Evolutionary conservation across 2,329 filamentous ascomycete species (phyloP).

Genomic region (Neopestalotiopsis rosae): DNA sequence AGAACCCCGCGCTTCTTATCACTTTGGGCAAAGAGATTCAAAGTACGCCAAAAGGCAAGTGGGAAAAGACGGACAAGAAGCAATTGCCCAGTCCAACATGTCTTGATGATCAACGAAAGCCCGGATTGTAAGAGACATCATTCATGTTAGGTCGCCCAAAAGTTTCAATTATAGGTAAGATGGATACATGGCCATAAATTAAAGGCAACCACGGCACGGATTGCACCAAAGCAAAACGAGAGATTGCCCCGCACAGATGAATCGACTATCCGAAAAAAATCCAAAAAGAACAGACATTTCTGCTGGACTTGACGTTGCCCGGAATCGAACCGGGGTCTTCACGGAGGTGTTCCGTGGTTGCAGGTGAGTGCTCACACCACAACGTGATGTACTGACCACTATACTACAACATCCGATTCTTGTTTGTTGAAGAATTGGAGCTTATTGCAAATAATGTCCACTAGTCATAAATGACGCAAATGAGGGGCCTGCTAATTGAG

Average conservation of each 20-base stretch:
- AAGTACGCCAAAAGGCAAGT: too few relatives aligned
- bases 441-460: background rate
- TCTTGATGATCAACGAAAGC: too few relatives aligned
- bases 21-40: too few relatives aligned
- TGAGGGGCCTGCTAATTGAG: too few relatives aligned
- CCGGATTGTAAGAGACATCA: too few relatives aligned
- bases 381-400: conserved; percentile 14
- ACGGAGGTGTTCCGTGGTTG: background rate
- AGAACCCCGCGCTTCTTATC: background rate
- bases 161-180: too few relatives aligned
- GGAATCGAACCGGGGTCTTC: conserved; percentile 15
- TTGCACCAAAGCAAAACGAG: background rate
- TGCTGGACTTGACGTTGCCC: background rate
- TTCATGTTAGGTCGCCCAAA: too few relatives aligned
- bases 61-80: too few relatives aligned
- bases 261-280: background rate
- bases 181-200: too few relatives aligned
- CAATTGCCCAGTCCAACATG: too few relatives aligned
- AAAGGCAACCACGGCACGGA: too few relatives aligned
- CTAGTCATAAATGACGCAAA: background rate
- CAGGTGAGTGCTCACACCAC: conserved; percentile 5
- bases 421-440: background rate
- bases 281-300: background rate
- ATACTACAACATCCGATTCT: conserved; percentile 2
- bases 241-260: background rate